Evolutionary conservation across 306 rosid genomes (phyloP).

Genomic region (Purshia tridentata): DNA sequence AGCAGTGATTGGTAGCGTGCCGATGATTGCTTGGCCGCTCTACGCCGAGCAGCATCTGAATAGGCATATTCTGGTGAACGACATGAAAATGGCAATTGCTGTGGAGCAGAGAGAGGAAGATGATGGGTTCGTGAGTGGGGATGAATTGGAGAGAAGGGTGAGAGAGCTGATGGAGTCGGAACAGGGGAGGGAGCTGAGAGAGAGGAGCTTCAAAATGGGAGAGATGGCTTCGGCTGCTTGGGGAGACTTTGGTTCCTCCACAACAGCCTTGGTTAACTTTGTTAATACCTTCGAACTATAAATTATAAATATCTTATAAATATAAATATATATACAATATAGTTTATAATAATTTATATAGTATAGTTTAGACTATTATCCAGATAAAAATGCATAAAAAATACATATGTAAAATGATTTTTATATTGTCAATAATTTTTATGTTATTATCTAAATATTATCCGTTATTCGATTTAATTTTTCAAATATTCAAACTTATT

Average conservation of each 20-base stretch:
- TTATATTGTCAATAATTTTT: too few relatives aligned
- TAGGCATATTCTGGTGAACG: constrained; percentile 29
- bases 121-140: constrained; percentile 37
- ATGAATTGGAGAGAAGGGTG: constrained; percentile 29
- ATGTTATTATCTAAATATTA: too few relatives aligned
- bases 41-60: constrained; percentile 43
- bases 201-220: constrained; percentile 20
- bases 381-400: too few relatives aligned
- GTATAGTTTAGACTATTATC: too few relatives aligned
- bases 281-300: too few relatives aligned
- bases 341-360: too few relatives aligned
- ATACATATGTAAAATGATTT: too few relatives aligned
- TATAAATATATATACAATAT: too few relatives aligned
- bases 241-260: constrained; percentile 22
- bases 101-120: constrained; percentile 33
- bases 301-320: too few relatives aligned
- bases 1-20: constrained; percentile 33
- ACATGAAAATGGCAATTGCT: constrained; percentile 31
- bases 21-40: constrained; percentile 46
- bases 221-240: constrained; percentile 24
- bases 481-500: too few relatives aligned
- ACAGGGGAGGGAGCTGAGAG: constrained; percentile 25
- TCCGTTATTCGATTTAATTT: too few relatives aligned
- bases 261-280: too few relatives aligned
- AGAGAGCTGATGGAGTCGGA: constrained; percentile 40